Percentiles rank a stretch among this genome's conserved stretches.
Conservation (phyloP, 2,329 filamentous ascomycete species). For the Aureobasidium sp. region DNA sequence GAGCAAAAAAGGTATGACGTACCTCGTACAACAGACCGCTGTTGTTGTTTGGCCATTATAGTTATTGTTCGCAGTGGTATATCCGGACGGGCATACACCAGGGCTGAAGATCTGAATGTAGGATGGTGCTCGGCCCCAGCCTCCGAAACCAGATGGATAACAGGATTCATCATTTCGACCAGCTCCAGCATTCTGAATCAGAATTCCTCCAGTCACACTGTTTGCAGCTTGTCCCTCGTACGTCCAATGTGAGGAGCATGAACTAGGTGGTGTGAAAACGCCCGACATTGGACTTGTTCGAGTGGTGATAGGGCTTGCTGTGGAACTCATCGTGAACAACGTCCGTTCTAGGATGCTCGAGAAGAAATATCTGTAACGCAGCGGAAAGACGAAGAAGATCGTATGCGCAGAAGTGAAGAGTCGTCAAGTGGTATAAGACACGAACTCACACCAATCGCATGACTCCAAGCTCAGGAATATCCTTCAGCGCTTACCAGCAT, state of each 20-base stretch:
- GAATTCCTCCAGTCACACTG: conserved; percentile 18
- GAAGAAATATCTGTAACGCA: no score
- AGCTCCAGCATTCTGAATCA: conserved; percentile 21
- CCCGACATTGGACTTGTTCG: conserved; percentile 16
- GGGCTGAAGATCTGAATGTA: conserved; percentile 21
- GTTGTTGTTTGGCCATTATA: conserved; percentile 21
- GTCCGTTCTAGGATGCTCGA: no score
- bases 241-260: conserved; percentile 22
- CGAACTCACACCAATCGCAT: not conserved
- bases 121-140: conserved; percentile 18
- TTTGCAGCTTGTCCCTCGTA: conserved; percentile 21
- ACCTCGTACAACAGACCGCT: conserved; percentile 26
- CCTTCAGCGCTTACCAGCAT: not conserved
- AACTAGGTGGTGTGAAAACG: conserved; percentile 22
- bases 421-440: not conserved
- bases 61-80: conserved; percentile 22
- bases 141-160: conserved; percentile 18
- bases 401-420: not conserved
- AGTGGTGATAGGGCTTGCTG: not conserved
- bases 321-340: not conserved
- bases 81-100: conserved; percentile 25
- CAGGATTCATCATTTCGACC: conserved; percentile 16
- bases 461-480: not conserved
- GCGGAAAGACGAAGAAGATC: not conserved
- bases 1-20: not conserved